phyloP scores from a whole-genome alignment of 2,329 filamentous ascomycete genomes.

The Colletotrichum graminicola region DNA sequence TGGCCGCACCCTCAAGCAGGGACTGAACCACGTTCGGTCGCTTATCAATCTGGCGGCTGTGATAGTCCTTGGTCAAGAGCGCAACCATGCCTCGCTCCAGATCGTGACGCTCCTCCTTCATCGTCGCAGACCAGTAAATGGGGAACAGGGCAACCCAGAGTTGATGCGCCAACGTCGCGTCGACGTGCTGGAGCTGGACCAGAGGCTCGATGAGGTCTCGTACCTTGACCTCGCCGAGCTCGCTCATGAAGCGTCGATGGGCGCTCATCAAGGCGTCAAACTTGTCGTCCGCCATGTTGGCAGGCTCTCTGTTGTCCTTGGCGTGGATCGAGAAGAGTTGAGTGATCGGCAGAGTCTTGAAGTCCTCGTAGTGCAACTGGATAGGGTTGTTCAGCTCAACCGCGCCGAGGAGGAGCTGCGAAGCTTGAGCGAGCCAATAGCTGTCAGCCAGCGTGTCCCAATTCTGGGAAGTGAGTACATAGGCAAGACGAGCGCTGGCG shows the following conservation, averaged over 20 bases:
- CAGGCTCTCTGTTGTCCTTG: conserved; percentile 74
- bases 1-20: conserved; percentile 87
- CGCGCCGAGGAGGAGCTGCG: conserved; percentile 90
- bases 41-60: conserved; percentile 93
- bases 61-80: conserved; percentile 93
- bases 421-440: conserved; percentile 97
- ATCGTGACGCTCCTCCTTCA: conserved; percentile 88
- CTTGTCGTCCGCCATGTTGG: conserved; percentile 83
- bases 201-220: conserved; percentile 92
- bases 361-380: conserved; percentile 86
- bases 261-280: conserved; percentile 83
- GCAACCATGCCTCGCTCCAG: conserved; percentile 92
- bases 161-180: conserved; percentile 83
- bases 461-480: conserved; percentile 91
- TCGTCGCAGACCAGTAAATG: conserved; percentile 90
- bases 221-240: conserved; percentile 87
- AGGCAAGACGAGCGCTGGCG: conserved; percentile 87
- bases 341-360: conserved; percentile 80
- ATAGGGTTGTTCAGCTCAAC: conserved; percentile 86
- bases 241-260: conserved; percentile 85
- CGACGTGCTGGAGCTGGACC: conserved; percentile 90
- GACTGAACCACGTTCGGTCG: conserved; percentile 96
- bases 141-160: conserved; percentile 94
- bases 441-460: conserved; percentile 96
- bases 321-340: conserved; percentile 79